Evolutionary conservation across 1,284 basidiomycete genomes (phyloP).

Genomic region (Moesziomyces sp.): DNA sequence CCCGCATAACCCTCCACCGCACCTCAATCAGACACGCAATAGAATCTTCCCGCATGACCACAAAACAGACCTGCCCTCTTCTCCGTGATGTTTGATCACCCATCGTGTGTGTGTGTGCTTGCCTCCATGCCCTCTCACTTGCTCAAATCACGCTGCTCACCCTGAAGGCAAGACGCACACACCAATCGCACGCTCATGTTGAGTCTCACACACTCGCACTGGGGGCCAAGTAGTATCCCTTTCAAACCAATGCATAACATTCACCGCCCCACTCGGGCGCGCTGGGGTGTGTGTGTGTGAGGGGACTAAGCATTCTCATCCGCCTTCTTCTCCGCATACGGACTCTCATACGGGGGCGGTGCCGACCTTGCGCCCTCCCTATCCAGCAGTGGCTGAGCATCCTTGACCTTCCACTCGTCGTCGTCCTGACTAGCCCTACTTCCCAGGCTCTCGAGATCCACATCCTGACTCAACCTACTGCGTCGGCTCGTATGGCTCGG

Average conservation of each 20-base stretch:
- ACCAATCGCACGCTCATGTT: too few species aligned
- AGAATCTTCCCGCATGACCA: not conserved
- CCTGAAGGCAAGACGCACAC: too few species aligned
- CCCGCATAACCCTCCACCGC: not conserved
- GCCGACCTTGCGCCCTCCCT: not conserved
- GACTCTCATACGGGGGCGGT: not conserved
- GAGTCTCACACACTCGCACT: too few species aligned
- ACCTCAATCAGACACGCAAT: too few species aligned
- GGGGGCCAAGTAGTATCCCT: too few species aligned
- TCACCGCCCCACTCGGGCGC: too few species aligned
- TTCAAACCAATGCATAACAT: too few species aligned
- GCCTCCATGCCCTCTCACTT: too few species aligned
- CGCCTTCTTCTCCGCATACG: not conserved
- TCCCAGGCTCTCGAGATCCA: conserved; percentile 30
- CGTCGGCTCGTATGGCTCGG: conserved; percentile 24
- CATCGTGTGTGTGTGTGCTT: too few species aligned
- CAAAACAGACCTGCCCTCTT: not conserved
- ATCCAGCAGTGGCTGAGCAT: conserved; percentile 41
- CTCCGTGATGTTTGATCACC: too few species aligned
- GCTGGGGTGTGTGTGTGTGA: too few species aligned
- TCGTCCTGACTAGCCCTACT: conserved; percentile 9
- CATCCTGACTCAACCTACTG: conserved; percentile 31
- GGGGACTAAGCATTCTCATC: conserved; percentile 4
- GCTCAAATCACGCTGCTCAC: too few species aligned
- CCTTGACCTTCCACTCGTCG: not conserved